These are phyloP conservation scores for Candida qinlingensis DNA, from an alignment of 805 yeast genomes.

Conservation along the genomic window DNA sequence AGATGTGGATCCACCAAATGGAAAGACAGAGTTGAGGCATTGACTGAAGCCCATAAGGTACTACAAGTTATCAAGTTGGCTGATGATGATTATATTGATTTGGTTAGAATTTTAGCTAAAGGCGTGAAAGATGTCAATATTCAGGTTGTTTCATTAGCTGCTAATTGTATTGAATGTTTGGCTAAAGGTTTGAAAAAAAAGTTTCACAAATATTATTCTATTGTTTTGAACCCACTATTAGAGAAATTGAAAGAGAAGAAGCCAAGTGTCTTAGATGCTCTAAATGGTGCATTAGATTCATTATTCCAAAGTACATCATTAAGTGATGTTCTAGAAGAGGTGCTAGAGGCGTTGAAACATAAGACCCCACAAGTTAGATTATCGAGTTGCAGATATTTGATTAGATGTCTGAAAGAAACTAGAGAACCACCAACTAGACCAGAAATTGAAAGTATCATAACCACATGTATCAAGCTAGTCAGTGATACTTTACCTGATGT, in stretches of 20 bases:
- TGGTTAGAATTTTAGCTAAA: constrained; percentile 61
- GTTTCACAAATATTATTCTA: constrained; percentile 49
- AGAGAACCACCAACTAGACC: constrained; percentile 40
- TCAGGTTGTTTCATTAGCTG: constrained; percentile 77
- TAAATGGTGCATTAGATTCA: constrained; percentile 61
- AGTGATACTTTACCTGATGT: constrained; percentile 82
- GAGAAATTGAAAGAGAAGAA: constrained; percentile 90
- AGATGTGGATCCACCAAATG: constrained; percentile 64
- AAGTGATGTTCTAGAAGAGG: constrained; percentile 53
- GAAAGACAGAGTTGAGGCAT: constrained; percentile 87
- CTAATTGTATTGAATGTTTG: constrained; percentile 54
- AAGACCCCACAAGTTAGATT: constrained; percentile 81
- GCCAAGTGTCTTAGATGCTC: constrained; percentile 65
- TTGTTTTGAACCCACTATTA: constrained; percentile 55
- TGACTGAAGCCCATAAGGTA: constrained; percentile 53
- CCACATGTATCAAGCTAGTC: constrained; percentile 54
- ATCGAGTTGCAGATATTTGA: constrained; percentile 61
- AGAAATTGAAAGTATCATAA: constrained; percentile 56
- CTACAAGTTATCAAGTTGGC: constrained; percentile 50
- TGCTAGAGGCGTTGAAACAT: constrained; percentile 56
- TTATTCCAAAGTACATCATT: constrained; percentile 48
- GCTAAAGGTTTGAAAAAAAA: constrained; percentile 59
- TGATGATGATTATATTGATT: constrained; percentile 59
- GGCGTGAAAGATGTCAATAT: constrained; percentile 85
- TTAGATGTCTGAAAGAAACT: constrained; percentile 54